Evolutionary conservation across 345 rosid species (phyloP).

Genomic region (Citrus cavaleriei): DNA sequence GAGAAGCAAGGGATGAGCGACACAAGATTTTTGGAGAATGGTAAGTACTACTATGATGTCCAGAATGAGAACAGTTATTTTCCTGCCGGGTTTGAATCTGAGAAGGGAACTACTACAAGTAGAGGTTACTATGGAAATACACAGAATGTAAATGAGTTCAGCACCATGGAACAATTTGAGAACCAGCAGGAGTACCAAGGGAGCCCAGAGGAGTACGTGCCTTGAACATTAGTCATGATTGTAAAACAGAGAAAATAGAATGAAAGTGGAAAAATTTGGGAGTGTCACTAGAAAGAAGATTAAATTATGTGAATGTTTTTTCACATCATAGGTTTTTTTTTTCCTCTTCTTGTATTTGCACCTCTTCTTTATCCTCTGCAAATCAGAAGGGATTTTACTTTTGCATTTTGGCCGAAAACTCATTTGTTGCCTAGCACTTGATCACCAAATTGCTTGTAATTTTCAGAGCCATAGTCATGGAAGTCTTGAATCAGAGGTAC

Average conservation of each 20-base stretch:
- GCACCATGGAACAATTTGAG: constrained; percentile 56
- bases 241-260: neutral
- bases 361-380: constrained; percentile 4
- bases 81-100: constrained; percentile 8
- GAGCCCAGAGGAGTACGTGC: constrained; percentile 31
- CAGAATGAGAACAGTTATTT: constrained; percentile 18
- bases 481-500: neutral
- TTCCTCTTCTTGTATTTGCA: constrained; percentile 9
- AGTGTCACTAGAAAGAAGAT: neutral
- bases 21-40: constrained; percentile 48
- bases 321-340: neutral
- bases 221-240: constrained; percentile 24
- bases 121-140: constrained; percentile 16
- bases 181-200: constrained; percentile 31
- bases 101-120: constrained; percentile 1
- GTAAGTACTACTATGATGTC: constrained; percentile 34
- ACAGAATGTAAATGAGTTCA: constrained; percentile 38
- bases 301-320: neutral
- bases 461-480: neutral
- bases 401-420: neutral
- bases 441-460: neutral
- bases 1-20: constrained; percentile 64
- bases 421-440: neutral
- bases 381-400: neutral
- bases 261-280: neutral